These are phyloP conservation scores for Quercus ilex DNA, from an alignment of 306 rosid genomes.

Conservation along the genomic window DNA sequence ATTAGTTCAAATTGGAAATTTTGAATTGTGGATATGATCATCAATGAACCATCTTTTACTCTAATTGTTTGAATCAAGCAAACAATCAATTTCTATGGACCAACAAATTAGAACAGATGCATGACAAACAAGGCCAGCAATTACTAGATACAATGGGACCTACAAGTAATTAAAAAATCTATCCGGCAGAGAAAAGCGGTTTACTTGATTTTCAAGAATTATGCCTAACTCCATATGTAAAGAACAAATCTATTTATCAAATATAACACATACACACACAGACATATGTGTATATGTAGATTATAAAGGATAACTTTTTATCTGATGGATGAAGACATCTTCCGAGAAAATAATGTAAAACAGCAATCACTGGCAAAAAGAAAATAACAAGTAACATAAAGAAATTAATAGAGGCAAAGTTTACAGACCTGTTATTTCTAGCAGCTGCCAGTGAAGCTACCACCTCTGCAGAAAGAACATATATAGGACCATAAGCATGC, in stretches of 20 bases:
- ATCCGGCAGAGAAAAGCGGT: neutral
- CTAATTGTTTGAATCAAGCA: neutral
- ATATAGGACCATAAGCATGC: slow-evolving; percentile 41
- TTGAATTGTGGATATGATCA: neutral
- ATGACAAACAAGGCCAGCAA: neutral
- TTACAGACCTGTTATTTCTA: no score
- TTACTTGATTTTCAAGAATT: neutral
- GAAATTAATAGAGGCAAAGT: no score
- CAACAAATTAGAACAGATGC: neutral
- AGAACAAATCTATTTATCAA: no score
- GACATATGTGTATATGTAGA: no score
- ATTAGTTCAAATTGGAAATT: neutral
- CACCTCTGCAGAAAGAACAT: slow-evolving; percentile 37
- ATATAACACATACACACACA: no score
- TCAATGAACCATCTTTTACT: neutral
- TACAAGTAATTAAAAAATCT: neutral
- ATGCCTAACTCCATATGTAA: neutral
- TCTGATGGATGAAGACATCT: no score
- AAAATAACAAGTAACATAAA: neutral
- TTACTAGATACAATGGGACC: neutral
- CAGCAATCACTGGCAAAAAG: neutral
- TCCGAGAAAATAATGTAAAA: no score
- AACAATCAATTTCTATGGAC: neutral
- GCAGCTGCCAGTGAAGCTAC: slow-evolving; percentile 31
- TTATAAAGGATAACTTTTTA: no score